Evolutionary conservation across 768 basidiomycete species (phyloP).

Genomic region (Lentinula guzmanii): DNA sequence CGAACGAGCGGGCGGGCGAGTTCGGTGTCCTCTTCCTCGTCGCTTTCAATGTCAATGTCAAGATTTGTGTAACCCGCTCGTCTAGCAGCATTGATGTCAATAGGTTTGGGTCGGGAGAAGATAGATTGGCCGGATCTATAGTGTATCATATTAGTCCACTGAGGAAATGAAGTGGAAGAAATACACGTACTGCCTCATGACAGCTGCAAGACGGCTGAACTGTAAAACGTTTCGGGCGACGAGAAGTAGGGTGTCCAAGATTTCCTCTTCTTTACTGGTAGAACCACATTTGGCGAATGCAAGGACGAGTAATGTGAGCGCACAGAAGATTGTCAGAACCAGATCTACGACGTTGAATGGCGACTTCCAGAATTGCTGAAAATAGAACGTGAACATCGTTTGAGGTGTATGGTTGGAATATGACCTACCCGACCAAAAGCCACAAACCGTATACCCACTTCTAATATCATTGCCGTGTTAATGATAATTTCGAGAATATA

Average conservation of each 20-base stretch:
- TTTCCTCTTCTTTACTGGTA: conserved; percentile 87
- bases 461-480: conserved; percentile 88
- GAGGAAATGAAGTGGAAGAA: neutral
- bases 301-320: conserved; percentile 81
- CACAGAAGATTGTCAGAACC: conserved; percentile 84
- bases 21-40: conserved; percentile 59
- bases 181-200: conserved; percentile 82
- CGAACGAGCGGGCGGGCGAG: conserved; percentile 52
- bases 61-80: conserved; percentile 53
- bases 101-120: conserved; percentile 80
- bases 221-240: conserved; percentile 91
- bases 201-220: conserved; percentile 85
- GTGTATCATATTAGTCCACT: conserved; percentile 8
- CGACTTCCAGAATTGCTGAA: conserved; percentile 95
- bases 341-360: conserved; percentile 88
- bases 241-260: conserved; percentile 88
- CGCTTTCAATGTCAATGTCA: conserved; percentile 69
- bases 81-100: conserved; percentile 70
- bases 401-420: neutral
- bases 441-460: conserved; percentile 87
- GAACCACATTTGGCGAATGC: conserved; percentile 81
- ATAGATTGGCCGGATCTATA: conserved; percentile 82
- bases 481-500: conserved; percentile 87
- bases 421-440: conserved; percentile 84
- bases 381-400: neutral